Base-by-base conservation (phyloP, 768 basidiomycete species). In the Auriscalpium orientale region DNA sequence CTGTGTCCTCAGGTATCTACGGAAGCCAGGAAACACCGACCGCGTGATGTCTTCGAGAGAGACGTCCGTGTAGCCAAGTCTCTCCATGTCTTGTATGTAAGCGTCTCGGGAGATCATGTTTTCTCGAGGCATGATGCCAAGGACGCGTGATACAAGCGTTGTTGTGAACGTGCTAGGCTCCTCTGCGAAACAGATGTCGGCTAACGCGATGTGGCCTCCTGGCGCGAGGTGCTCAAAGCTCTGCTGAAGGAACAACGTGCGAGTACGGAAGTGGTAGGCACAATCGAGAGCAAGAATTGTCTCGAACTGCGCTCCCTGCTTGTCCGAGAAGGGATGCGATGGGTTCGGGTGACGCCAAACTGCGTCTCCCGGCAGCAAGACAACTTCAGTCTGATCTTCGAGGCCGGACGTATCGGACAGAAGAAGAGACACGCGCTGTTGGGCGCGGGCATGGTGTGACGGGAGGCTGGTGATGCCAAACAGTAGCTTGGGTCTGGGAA, bases 211-310 rank as follows among this genome's bases (percentile, higher is more conserved):
- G 13, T 71, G 67, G 11, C 85, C 84, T 4, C 78, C 79, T 5
- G 74, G 72, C 0, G 66, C 64, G 4, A 87, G 75, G 40, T 74
- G 75, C 4, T 37, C 50, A 60, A 77, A 74, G 3, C 74, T 67
- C 64, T 86, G 84, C 13, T 66, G 65, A 11, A 87, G 72, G 64
- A 87, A 86, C 7, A 53, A 58, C 8, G 60, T 59, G 33, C 85
- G 77, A 1, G 80, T 78, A 12, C 73, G 58, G 64, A 85, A 87
- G 63, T 88, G 85, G 63, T 85, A 87, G 2, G 84, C 84, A 59
- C 84, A 87, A 63, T 88, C 85, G 13, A 86, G 71, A 0, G 82
- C 83, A 22, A 84, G 71, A 36, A 87, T 78, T 16, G 70, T 68
- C 55, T 81, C 76, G 62, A 77, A 85, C 13, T 51, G 38, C 13